Conservation (phyloP, 306 rosid genomes). For the Lathyrus tuberosus region DNA sequence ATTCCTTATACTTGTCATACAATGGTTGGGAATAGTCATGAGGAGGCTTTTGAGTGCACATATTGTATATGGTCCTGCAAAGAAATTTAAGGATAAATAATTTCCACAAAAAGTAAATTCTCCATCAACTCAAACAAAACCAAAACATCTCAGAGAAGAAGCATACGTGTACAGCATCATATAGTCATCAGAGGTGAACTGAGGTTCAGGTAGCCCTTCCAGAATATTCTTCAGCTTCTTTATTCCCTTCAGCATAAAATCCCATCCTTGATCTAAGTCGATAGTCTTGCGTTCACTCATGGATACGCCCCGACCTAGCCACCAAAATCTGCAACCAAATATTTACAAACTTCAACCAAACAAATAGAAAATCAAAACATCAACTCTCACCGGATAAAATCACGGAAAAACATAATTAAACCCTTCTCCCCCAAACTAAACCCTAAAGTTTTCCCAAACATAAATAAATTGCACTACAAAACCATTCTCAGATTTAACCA, state of each 20-base stretch:
- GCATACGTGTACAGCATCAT: conserved; percentile 61
- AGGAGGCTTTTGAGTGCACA: conserved; percentile 87
- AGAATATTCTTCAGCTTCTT: conserved; percentile 62
- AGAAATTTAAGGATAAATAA: conserved; percentile 38
- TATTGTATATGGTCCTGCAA: conserved; percentile 72
- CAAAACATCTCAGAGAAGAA: conserved; percentile 21
- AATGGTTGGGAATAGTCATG: conserved; percentile 75
- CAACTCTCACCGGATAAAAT: not conserved
- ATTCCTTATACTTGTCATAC: conserved; percentile 68
- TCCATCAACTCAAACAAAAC: conserved; percentile 17
- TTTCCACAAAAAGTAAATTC: not conserved
- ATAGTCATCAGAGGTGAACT: conserved; percentile 59
- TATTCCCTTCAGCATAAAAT: conserved; percentile 62
- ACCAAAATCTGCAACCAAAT: conserved; percentile 38
- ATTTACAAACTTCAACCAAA: not conserved
- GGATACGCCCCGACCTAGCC: conserved; percentile 34
- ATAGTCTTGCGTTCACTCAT: conserved; percentile 59
- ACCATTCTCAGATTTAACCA: conserved; percentile 18
- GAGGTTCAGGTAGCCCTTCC: conserved; percentile 64
- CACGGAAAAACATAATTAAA: conserved; percentile 13
- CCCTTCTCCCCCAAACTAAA: conserved; percentile 30
- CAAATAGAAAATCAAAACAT: conserved; percentile 12
- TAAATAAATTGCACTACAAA: conserved; percentile 8
- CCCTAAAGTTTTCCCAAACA: conserved; percentile 24
- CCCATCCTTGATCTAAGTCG: conserved; percentile 70